A percentile compares a stretch with the other conserved stretches of the same genome.
Conservation (phyloP, 495 filamentous ascomycete species). For the Aspergillus homomorphus region DNA sequence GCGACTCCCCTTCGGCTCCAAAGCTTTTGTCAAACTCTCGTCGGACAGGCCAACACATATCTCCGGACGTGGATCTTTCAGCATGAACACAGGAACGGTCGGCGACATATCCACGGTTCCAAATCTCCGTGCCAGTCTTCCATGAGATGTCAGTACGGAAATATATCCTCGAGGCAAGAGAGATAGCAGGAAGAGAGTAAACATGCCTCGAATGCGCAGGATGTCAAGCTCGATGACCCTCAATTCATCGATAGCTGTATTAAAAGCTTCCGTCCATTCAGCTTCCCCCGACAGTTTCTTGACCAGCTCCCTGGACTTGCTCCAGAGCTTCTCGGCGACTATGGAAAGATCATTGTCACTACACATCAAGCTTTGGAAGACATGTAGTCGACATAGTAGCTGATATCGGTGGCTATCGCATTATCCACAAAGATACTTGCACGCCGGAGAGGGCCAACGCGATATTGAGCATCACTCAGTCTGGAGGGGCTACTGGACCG, state of each 20-base stretch:
- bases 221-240: not conserved
- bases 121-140: slow-evolving; percentile 12
- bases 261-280: slow-evolving; percentile 12
- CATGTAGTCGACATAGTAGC: not conserved
- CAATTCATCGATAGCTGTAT: slow-evolving; percentile 8
- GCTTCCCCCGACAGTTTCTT: slow-evolving; percentile 10
- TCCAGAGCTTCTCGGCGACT: slow-evolving; percentile 3
- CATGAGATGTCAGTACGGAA: not conserved
- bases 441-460: slow-evolving; percentile 8
- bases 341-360: not conserved
- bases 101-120: slow-evolving; percentile 12
- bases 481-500: slow-evolving; percentile 11
- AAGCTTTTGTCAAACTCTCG: not conserved
- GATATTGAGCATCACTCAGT: slow-evolving; percentile 13
- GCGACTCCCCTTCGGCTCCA: slow-evolving; percentile 12
- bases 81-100: slow-evolving; percentile 13
- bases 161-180: no score
- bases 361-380: no score
- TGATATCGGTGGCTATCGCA: slow-evolving; percentile 4
- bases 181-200: not conserved
- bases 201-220: slow-evolving; percentile 9
- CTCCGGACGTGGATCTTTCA: slow-evolving; percentile 10
- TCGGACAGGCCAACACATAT: slow-evolving; percentile 16
- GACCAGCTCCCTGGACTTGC: slow-evolving; percentile 13
- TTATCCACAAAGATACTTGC: slow-evolving; percentile 12